phyloP scores from a whole-genome alignment of 1,284 basidiomycete genomes.

The Pisolithus thermaeus region DNA sequence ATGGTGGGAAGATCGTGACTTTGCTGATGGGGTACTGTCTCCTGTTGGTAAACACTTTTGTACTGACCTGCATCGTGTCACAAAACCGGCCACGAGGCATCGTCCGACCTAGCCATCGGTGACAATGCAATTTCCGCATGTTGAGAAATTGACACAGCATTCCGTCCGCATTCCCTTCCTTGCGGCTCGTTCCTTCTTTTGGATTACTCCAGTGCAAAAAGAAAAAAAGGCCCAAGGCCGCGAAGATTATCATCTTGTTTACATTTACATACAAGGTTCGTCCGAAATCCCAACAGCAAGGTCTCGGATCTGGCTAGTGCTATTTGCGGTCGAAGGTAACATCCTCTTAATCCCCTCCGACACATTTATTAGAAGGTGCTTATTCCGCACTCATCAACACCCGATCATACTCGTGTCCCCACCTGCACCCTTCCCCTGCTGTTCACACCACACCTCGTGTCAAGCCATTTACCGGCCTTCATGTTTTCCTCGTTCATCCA shows the following conservation, averaged over 20 bases:
- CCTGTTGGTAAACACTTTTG: slow-evolving; percentile 9
- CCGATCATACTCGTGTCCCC: slow-evolving; percentile 30
- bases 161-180: slow-evolving; percentile 11
- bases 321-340: slow-evolving; percentile 16
- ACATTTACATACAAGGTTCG: slow-evolving; percentile 15
- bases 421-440: slow-evolving; percentile 35
- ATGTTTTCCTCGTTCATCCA: slow-evolving; percentile 40
- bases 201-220: slow-evolving; percentile 1
- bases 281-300: slow-evolving; percentile 11
- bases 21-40: slow-evolving; percentile 6
- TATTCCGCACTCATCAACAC: slow-evolving; percentile 22
- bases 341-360: slow-evolving; percentile 23
- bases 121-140: slow-evolving; percentile 38
- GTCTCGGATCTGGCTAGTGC: slow-evolving; percentile 17
- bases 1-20: slow-evolving; percentile 14
- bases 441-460: slow-evolving; percentile 41
- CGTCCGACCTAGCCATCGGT: slow-evolving; percentile 31
- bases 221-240: slow-evolving; percentile 15
- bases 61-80: slow-evolving; percentile 12
- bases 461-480: slow-evolving; percentile 34
- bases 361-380: slow-evolving; percentile 27
- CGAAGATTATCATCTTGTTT: slow-evolving; percentile 21
- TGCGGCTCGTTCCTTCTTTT: slow-evolving; percentile 14
- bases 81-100: slow-evolving; percentile 36
- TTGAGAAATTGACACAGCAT: slow-evolving; percentile 21